A percentile compares a stretch with the other conserved stretches of the same genome.
phyloP scores from a whole-genome alignment of 768 basidiomycete genomes.

The Xanthoconium stramineum region DNA sequence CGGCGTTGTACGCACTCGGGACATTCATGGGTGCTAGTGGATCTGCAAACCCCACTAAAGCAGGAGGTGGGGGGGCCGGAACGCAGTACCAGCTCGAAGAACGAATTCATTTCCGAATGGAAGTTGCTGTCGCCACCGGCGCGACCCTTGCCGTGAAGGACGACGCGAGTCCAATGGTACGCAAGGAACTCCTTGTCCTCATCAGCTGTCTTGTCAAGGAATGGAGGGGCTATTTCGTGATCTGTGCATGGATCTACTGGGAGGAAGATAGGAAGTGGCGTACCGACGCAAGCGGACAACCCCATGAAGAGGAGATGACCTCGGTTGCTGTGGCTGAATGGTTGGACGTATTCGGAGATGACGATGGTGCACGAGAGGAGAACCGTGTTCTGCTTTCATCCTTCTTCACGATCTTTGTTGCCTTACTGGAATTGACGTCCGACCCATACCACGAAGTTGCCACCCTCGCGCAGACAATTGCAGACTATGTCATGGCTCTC shows the following conservation, averaged over 20 bases:
- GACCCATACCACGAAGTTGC: constrained; percentile 95
- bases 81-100: constrained; percentile 74
- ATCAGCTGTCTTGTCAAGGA: constrained; percentile 93
- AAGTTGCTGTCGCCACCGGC: constrained; percentile 88
- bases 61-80: constrained; percentile 83
- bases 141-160: constrained; percentile 86
- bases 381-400: constrained; percentile 84
- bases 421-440: constrained; percentile 84
- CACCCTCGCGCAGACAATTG: constrained; percentile 82
- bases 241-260: constrained; percentile 96
- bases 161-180: constrained; percentile 94
- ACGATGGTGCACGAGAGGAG: constrained; percentile 66
- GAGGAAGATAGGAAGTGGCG: constrained; percentile 81
- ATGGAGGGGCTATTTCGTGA: constrained; percentile 94
- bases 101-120: constrained; percentile 80
- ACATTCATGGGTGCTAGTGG: constrained; percentile 92
- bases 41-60: constrained; percentile 58
- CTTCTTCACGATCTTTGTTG: constrained; percentile 89
- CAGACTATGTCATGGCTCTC: constrained; percentile 90
- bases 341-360: constrained; percentile 66
- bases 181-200: constrained; percentile 89
- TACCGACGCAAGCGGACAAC: constrained; percentile 30
- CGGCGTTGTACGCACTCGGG: constrained; percentile 86
- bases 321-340: constrained; percentile 73
- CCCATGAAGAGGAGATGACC: constrained; percentile 69